phyloP scores from a whole-genome alignment of 352 stramenopile genomes.

The Phytophthora multivora region DNA sequence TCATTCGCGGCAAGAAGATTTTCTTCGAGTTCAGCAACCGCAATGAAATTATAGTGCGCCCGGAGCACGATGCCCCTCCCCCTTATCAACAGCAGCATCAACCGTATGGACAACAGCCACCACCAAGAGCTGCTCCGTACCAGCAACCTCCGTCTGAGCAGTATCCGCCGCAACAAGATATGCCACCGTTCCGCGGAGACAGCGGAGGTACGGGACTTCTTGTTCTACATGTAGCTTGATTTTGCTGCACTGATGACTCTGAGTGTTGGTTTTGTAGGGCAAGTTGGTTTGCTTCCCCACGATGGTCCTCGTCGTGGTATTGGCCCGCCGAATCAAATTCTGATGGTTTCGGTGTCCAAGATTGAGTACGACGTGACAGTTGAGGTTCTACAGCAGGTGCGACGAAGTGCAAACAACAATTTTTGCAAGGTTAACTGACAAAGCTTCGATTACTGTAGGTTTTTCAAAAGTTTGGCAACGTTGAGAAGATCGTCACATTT shows the following conservation, averaged over 20 bases:
- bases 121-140: constrained; percentile 17
- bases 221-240: not conserved
- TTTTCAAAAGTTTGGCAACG: constrained; percentile 86
- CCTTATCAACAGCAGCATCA: constrained; percentile 39
- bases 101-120: constrained; percentile 13
- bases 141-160: constrained; percentile 32
- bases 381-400: constrained; percentile 77
- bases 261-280: constrained; percentile 12
- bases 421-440: constrained; percentile 3
- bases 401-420: not conserved
- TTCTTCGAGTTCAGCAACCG: constrained; percentile 79
- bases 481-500: constrained; percentile 84
- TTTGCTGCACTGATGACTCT: not conserved
- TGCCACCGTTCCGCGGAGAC: constrained; percentile 12
- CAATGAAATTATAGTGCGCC: constrained; percentile 58
- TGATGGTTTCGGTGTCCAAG: constrained; percentile 82
- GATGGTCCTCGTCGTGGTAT: constrained; percentile 40
- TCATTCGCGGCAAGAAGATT: constrained; percentile 82
- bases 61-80: constrained; percentile 28
- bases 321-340: constrained; percentile 62
- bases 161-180: constrained; percentile 24
- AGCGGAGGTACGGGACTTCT: constrained; percentile 16
- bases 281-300: constrained; percentile 21
- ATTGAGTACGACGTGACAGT: constrained; percentile 87
- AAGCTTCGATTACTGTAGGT: constrained; percentile 34